Evolutionary conservation across 371 early-diverging fungal species (phyloP), one percentile per base, ranked within the genome.

Genomic region (Mucor sp.): DNA sequence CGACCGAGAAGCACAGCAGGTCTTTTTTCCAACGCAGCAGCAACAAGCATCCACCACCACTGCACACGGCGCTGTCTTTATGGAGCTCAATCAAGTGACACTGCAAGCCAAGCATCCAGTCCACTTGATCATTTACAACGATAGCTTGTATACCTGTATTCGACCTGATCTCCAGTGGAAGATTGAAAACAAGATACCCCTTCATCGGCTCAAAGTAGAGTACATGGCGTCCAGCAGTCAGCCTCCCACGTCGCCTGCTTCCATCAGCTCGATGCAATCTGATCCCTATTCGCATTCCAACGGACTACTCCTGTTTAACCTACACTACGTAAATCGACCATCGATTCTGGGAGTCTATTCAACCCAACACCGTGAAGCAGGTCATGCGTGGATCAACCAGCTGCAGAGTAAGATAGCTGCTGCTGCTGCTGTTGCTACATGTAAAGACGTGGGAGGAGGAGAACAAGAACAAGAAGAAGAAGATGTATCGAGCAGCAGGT

Each of bases 21-120:
- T 62, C 0, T 60, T 77, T 17, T 74, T 74, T 47, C n/a, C 65
- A 2, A 44, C 21, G 37, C 37, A 55, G 17, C 27, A 44, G 37
- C 37, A 55, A 14, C 27, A 44, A 43, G 19, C 47, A 58, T 35
- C 19, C 15, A 58, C 59, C 19, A 28, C 19, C 15, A 58, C 59
- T 25, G 33, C 67, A 0, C 66, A 70, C 57, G 78, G 77, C 11
- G 63, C 70, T 3, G 63, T 68, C 0, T 78, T 81, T 57, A 72
- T 58, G 37, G 76, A 74, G 56, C 43, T 70, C 5, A 65, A 74
- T 53, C 64, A 37, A 43, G 30, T 21, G n/a, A 50, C 66, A 17
- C 44, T 60, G 59, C 61, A 67, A 43, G 47, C 47, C 11, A 61
- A 63, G n/a, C 68, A 69, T n/a, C 37, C 63, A 23, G 77, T 80